Conservation (phyloP, 2,329 filamentous ascomycete species). For the Chaetomiaceae sp. region DNA sequence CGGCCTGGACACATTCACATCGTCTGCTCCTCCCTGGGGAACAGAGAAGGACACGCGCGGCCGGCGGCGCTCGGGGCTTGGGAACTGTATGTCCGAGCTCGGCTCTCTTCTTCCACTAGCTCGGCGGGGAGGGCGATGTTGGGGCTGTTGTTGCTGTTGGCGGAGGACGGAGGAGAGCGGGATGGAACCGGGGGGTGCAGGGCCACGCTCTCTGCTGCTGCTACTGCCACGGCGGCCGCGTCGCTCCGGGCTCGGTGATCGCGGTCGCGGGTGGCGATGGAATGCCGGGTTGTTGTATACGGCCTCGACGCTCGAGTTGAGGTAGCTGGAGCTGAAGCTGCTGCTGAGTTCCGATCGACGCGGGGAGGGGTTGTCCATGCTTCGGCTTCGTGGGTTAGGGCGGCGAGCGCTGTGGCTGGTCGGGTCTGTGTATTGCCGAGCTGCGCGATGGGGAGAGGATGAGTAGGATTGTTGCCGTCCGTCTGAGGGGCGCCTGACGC, state of each 20-base stretch:
- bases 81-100: slow-evolving; percentile 6
- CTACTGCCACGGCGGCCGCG: neutral
- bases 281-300: neutral
- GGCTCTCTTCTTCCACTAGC: neutral
- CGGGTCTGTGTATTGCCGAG: too few species aligned
- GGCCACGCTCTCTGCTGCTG: neutral
- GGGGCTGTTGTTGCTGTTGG: too few species aligned
- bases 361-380: neutral
- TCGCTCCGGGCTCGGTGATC: neutral
- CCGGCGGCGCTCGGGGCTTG: slow-evolving; percentile 5
- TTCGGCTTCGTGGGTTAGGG: neutral
- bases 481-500: neutral
- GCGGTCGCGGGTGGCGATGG: neutral
- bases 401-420: too few species aligned
- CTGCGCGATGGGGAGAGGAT: too few species aligned
- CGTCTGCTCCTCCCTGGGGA: neutral
- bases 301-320: slow-evolving; percentile 7
- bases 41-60: slow-evolving; percentile 2
- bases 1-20: neutral
- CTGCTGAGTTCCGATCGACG: neutral
- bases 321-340: neutral
- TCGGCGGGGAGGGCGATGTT: neutral
- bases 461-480: neutral
- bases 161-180: neutral
- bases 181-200: neutral